These are phyloP conservation scores for Fusarium sp. DNA, from an alignment of 2,329 filamentous ascomycete genomes.

Conservation along the genomic window DNA sequence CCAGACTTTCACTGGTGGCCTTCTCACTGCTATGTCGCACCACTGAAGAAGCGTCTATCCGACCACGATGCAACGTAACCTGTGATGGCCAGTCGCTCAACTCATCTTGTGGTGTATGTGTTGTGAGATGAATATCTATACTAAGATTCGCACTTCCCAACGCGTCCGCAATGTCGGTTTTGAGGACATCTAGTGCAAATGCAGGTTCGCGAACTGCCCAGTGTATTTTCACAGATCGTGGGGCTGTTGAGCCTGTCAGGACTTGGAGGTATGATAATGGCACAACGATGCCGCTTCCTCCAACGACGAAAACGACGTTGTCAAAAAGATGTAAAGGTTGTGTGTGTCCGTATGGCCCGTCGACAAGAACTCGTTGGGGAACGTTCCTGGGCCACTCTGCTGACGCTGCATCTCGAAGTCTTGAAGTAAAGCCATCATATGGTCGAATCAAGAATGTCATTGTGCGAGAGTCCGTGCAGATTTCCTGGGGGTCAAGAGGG, in stretches of 20 bases:
- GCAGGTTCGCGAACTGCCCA: conserved; percentile 60
- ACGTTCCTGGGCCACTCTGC: conserved; percentile 43
- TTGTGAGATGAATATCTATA: conserved; percentile 55
- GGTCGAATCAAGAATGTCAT: conserved; percentile 62
- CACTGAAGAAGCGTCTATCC: conserved; percentile 53
- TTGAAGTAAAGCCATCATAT: conserved; percentile 59
- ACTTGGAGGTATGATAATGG: conserved; percentile 55
- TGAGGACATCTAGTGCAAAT: conserved; percentile 54
- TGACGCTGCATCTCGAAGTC: conserved; percentile 52
- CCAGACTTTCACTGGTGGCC: conserved; percentile 48
- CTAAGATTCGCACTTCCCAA: conserved; percentile 49
- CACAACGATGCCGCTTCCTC: conserved; percentile 60
- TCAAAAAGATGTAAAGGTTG: conserved; percentile 55
- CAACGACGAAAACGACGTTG: conserved; percentile 58
- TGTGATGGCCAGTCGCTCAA: conserved; percentile 28
- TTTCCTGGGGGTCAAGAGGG: neutral
- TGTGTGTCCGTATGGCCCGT: conserved; percentile 60
- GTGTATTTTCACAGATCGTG: conserved; percentile 52
- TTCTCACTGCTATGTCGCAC: conserved; percentile 47
- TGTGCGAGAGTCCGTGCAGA: conserved; percentile 6
- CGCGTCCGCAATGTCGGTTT: conserved; percentile 50
- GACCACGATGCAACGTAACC: conserved; percentile 40
- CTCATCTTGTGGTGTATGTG: conserved; percentile 21
- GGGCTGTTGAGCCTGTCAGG: conserved; percentile 39
- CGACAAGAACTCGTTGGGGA: conserved; percentile 55